A percentile compares a stretch with the other conserved stretches of the same genome.
Evolutionary conservation across 495 filamentous ascomycete genomes (phyloP).

Genomic region (Bathelium albidoporum): DNA sequence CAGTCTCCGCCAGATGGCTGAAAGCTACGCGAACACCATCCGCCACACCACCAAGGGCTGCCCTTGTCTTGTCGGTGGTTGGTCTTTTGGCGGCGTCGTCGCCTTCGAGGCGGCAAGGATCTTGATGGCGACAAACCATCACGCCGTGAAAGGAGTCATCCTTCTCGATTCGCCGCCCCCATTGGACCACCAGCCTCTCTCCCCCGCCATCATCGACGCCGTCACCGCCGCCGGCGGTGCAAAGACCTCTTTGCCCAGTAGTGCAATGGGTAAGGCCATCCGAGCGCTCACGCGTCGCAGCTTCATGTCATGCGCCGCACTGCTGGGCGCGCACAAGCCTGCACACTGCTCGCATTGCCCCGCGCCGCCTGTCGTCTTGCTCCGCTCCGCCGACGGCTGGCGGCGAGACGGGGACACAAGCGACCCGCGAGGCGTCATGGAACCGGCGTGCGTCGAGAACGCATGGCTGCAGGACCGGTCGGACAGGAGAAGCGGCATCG

Average conservation of each 20-base stretch:
- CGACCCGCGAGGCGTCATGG: slow-evolving; percentile 13
- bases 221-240: slow-evolving; percentile 6
- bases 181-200: slow-evolving; percentile 11
- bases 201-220: slow-evolving; percentile 6
- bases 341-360: slow-evolving; percentile 1
- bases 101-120: slow-evolving; percentile 8
- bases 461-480: slow-evolving; percentile 3
- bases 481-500: slow-evolving; percentile 3
- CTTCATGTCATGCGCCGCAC: slow-evolving; percentile 7
- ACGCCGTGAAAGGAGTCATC: slow-evolving; percentile 9
- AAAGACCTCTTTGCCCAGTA: slow-evolving; percentile 4
- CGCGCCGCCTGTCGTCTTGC: slow-evolving; percentile 1
- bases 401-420: slow-evolving; percentile 11
- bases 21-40: neutral
- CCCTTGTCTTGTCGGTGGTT: slow-evolving; percentile 7
- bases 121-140: slow-evolving; percentile 1
- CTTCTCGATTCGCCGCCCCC: slow-evolving; percentile 15
- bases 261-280: slow-evolving; percentile 5
- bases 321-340: slow-evolving; percentile 7
- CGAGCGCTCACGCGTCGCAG: neutral
- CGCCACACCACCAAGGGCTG: slow-evolving; percentile 5
- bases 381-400: neutral
- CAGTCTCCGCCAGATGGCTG: slow-evolving; percentile 3
- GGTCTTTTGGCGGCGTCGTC: slow-evolving; percentile 17
- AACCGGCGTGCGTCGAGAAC: slow-evolving; percentile 9